phyloP scores from a whole-genome alignment of 805 yeast genomes.

The Hanseniaspora lindneri region DNA sequence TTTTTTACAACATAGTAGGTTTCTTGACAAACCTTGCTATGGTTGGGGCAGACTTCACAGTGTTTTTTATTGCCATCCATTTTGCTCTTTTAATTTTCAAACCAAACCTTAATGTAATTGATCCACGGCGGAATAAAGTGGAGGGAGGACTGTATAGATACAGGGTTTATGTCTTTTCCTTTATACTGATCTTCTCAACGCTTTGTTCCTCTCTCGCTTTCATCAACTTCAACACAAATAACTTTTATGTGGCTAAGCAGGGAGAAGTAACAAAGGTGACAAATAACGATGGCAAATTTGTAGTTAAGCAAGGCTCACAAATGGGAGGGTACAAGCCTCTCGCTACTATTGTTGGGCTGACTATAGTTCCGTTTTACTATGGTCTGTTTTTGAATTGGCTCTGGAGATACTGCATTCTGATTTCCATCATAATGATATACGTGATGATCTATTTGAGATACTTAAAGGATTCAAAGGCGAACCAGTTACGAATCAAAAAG shows the following conservation, averaged over 20 bases:
- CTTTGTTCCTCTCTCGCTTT: constrained; percentile 64
- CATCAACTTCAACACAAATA: constrained; percentile 30
- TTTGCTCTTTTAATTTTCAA: constrained; percentile 61
- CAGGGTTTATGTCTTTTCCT: constrained; percentile 46
- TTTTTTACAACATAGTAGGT: constrained; percentile 56
- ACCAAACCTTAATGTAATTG: constrained; percentile 40
- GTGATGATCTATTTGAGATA: constrained; percentile 63
- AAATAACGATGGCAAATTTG: constrained; percentile 22
- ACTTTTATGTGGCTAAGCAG: constrained; percentile 17
- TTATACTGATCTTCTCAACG: constrained; percentile 50
- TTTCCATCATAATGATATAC: constrained; percentile 53
- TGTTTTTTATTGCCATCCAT: constrained; percentile 70
- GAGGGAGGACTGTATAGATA: constrained; percentile 66
- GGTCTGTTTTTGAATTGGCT: constrained; percentile 67
- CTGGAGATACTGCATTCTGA: constrained; percentile 58
- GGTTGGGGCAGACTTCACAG: constrained; percentile 80
- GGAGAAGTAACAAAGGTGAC: constrained; percentile 23
- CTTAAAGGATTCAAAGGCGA: constrained; percentile 43
- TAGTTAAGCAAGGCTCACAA: constrained; percentile 20
- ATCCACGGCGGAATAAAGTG: constrained; percentile 30
- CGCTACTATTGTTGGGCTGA: constrained; percentile 69
- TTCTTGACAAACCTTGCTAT: constrained; percentile 70
- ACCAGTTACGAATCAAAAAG: constrained; percentile 32
- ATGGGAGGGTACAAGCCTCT: constrained; percentile 47
- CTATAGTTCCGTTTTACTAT: constrained; percentile 62